Percentiles rank a stretch among this genome's conserved stretches.
Evolutionary conservation across 2,329 filamentous ascomycete genomes (phyloP).

Genomic region (Diaporthe humulicola): DNA sequence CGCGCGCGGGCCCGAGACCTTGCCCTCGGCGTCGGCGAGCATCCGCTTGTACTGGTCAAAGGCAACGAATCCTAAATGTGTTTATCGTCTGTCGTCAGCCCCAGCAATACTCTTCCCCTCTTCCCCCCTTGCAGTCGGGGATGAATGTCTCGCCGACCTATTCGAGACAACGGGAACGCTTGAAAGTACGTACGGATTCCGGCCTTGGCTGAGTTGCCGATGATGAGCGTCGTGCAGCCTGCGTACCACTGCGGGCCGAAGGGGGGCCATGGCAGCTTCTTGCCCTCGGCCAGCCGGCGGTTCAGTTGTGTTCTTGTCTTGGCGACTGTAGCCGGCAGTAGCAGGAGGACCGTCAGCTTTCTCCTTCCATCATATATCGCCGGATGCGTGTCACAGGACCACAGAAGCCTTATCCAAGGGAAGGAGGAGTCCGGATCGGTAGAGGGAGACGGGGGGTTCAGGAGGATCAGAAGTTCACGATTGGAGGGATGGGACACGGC

Average conservation of each 20-base stretch:
- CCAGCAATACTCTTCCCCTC: neutral
- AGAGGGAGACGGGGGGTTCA: neutral
- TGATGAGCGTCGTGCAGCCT: constrained; percentile 95
- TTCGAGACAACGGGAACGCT: neutral
- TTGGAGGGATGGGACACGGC: constrained; percentile 46
- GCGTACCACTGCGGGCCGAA: constrained; percentile 98
- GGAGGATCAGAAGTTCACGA: constrained; percentile 24
- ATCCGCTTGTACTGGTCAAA: constrained; percentile 94
- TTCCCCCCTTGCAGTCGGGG: no score
- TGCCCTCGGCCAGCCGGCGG: constrained; percentile 79
- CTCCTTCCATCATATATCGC: neutral
- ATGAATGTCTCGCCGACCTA: no score
- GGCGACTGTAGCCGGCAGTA: constrained; percentile 71
- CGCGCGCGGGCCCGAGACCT: constrained; percentile 89
- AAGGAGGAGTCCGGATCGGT: neutral
- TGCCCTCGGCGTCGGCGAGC: constrained; percentile 85
- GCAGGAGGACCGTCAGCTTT: neutral
- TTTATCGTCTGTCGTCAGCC: neutral
- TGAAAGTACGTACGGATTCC: constrained; percentile 80
- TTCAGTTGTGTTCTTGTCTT: constrained; percentile 97
- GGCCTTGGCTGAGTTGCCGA: constrained; percentile 96
- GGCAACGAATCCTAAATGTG: constrained; percentile 81
- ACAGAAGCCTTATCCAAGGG: neutral
- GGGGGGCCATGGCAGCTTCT: constrained; percentile 94
- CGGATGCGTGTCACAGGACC: no score